Base-by-base conservation (phyloP, 2,329 filamentous ascomycete genomes). In the Aureobasidium lini region DNA sequence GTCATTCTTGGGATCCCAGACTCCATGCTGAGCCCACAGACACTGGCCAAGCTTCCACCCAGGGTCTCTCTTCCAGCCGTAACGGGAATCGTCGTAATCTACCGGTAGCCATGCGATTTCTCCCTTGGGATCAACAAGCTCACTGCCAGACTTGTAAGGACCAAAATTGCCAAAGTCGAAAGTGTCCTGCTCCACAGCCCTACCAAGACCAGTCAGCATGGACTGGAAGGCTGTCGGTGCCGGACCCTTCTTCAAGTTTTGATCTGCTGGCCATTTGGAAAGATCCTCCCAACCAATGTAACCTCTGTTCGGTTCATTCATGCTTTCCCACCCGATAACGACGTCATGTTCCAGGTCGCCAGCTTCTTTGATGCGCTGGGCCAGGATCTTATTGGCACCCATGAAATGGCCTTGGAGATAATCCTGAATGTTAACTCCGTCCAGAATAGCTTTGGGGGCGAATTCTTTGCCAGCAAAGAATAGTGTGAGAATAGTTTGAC, bases 121-220 rank as follows among this genome's bases (percentile, higher is more conserved):
- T 16, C 93, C 94, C 68, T 93, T 85, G 0, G 95, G 93, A 67
- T 99, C 94, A 31, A 99, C 82, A 47, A 97, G 77, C 54, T 84
- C 82, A 56, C 84, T 84, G 10, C 94, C 94, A 31, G 88, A 89
- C 73, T 96, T 95, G 75, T 92, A 92, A 0, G 94, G 92, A 0
- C 94, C 94, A 69, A 97, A 84, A 5, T 88, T 87, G 31, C 93
- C 94, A 80, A 99, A 96, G 46, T 93, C 92, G 88, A 90, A 99
- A 0, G 86, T 90, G 57, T 93, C 86, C 42, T 96, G 82, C 74
- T 99, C 94, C 68, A 90, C 92, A 43, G 94, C 88, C 62, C 90
- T 82, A 1, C 94, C 94, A 59, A 90, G 91, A n/a, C 92, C 94
- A 0, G 88, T 93, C 36, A 97, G 78, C 36, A 99, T 89, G 1